Evolutionary conservation across 139 green algal species (phyloP).

Genomic region (Tetradesmus lagerheimii): DNA sequence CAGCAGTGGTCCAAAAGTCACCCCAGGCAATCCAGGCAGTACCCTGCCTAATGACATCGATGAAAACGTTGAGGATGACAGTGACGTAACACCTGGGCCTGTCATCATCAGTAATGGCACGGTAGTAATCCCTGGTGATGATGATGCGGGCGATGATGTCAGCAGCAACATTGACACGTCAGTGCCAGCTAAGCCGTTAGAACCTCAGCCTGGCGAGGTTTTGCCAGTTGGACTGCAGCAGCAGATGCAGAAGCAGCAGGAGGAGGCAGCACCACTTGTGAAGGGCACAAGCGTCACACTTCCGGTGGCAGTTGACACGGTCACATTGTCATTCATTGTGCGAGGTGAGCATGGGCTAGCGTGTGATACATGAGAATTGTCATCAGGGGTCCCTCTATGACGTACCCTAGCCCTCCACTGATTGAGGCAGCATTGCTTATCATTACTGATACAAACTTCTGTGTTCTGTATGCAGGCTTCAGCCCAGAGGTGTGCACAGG

Average conservation of each 20-base stretch:
- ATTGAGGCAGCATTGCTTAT: too few relatives aligned
- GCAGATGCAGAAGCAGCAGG: not conserved
- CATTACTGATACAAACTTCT: too few relatives aligned
- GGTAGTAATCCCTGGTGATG: not conserved
- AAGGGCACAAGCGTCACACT: not conserved
- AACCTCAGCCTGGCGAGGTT: not conserved
- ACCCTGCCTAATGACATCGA: not conserved
- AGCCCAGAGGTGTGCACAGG: not conserved
- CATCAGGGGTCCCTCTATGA: too few relatives aligned
- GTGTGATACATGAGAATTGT: too few relatives aligned
- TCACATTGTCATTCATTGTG: not conserved
- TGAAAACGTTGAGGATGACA: not conserved
- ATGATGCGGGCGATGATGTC: not conserved
- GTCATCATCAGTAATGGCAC: not conserved
- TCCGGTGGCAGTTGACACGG: not conserved
- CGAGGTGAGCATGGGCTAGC: not conserved
- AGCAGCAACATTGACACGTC: not conserved
- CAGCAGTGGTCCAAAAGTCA: not conserved
- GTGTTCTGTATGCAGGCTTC: not conserved
- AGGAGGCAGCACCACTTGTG: not conserved
- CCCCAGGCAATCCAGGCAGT: not conserved
- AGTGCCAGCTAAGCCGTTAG: constrained; percentile 11
- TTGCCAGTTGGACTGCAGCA: not conserved
- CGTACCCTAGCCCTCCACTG: not conserved
- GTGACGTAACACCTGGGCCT: not conserved